Base-by-base conservation (phyloP, 768 basidiomycete genomes). In the Macrolepiota fuliginosa region DNA sequence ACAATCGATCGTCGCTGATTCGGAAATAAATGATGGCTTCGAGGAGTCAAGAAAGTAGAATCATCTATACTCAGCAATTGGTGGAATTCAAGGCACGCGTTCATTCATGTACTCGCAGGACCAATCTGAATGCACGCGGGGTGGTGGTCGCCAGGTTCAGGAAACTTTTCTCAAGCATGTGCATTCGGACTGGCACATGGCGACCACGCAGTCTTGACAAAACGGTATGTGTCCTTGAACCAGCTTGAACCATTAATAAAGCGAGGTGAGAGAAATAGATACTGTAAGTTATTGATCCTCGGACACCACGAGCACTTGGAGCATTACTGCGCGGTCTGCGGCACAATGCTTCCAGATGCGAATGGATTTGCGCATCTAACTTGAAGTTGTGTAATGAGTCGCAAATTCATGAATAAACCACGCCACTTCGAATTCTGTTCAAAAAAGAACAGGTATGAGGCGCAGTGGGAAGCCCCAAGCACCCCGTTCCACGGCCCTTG, bases 1-100 rank as follows among this genome's bases (percentile, higher is more conserved):
- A 40, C 39, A 67, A 68, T 72, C 64, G 69, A 73, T 72, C 69
- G 69, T 74, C 71, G 70, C 70, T 70, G 70, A 66, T 72, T 69
- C 67, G 69, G 70, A 76, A 74, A 73, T 76, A 71, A 68, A 69
- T 70, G 62, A 65, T 60, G 55, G 60, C 19, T 54, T 49, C 35
- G 54, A 64, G 62, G 61, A 64, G 54, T 62, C 55, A 58, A 63
- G 54, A 67, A 68, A 63, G 61, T 58, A 58, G 62, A 65, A 55
- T 40, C 54, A 54, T 40, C 58, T 24, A 19, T 36, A 53, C 40
- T 37, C 29, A 47, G 25, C 19, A 37, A 12, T 35, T 45, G 54
- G 37, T 27, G 42, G 45, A 24, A 46, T 32, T 35, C 45, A 55
- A 61, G 53, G 53, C 60, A 55, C 60, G 53, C 42, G 32, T 61